Base-by-base conservation (phyloP, 1,139 yeast genomes). In the Candida mesenterica region DNA sequence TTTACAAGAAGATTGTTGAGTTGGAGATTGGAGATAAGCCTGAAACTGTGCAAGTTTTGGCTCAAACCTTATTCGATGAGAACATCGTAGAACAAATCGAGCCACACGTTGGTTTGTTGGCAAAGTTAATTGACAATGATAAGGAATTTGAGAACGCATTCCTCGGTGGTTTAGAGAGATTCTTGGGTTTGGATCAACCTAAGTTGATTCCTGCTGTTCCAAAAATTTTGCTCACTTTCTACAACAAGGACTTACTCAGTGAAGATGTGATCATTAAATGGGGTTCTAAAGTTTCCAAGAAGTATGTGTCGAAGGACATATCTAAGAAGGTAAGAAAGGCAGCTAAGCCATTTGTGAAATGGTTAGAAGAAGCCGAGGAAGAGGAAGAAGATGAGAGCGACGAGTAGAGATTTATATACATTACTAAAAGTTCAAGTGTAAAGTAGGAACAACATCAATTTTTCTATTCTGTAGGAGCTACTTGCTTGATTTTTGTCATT, bases 261-360 rank as follows among this genome's bases (percentile, higher is more conserved):
- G 98, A 92, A 67, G 96, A 87, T 41, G 83, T 77, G 31, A 75
- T 88, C 37, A 65, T 76, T 54, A 75, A 76, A 36, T 92, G 96
- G 90, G 97, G 97, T 49, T 76, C 92, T 38, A 89, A 88, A 63
- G 89, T 88, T 32, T 85, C 96, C 35, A 89, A 89, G 71, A 90
- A 89, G 65, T 92, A 84, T 53, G 97, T 90, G 42, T 87, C 95
- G 44, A 92, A 90, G 69, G 96, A 89, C 34, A 75, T 80, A 31
- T 84, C 95, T 36, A 90, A 90, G 69, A 90, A 88, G 75, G 96
- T 92, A 37, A 86, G 97, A 65, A 87, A 82, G 65, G 95, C 96
- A 32, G 97, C 97, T 43, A 89, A 88, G 67, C 96, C 97, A 28
- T 92, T 92, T 66, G 69, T 92, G 46, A 81, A 84, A 52, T 92